Percentiles rank a stretch among this genome's conserved stretches.
Evolutionary conservation across 805 yeast genomes (phyloP).

Genomic region (Candida broadrunensis): DNA sequence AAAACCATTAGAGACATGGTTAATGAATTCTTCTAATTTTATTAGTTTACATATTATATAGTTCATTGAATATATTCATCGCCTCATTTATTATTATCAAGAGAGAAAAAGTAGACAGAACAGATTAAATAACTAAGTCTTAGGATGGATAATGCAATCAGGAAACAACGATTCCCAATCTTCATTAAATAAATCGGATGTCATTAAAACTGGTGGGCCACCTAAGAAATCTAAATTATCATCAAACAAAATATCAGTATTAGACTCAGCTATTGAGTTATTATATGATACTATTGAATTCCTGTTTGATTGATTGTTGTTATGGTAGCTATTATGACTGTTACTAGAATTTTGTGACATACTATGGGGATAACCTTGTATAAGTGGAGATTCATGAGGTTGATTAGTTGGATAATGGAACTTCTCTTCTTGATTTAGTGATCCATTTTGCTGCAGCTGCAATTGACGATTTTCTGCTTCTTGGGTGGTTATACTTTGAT

Average conservation of each 20-base stretch:
- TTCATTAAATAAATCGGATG: conserved; percentile 44
- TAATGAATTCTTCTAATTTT: too few species aligned
- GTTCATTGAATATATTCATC: too few species aligned
- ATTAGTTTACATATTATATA: too few species aligned
- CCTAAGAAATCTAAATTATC: conserved; percentile 40
- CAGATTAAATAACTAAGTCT: conserved; percentile 3
- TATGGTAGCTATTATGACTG: not conserved
- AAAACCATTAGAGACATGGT: too few species aligned
- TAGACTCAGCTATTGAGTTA: conserved; percentile 9
- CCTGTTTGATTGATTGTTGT: not conserved
- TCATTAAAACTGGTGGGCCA: conserved; percentile 53
- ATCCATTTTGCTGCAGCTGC: not conserved
- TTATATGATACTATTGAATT: not conserved
- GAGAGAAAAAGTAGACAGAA: too few species aligned
- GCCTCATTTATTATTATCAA: too few species aligned
- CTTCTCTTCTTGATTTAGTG: not conserved
- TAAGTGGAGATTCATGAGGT: not conserved
- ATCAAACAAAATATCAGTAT: conserved; percentile 16
- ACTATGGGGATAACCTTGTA: not conserved
- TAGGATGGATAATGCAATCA: conserved; percentile 35
- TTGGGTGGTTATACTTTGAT: not conserved
- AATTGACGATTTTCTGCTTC: not conserved
- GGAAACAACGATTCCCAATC: conserved; percentile 53
- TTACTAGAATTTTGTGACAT: not conserved
- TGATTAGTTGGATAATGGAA: not conserved